Evolutionary conservation across 495 filamentous ascomycete species (phyloP).

Genomic region (Neurospora pannonica): DNA sequence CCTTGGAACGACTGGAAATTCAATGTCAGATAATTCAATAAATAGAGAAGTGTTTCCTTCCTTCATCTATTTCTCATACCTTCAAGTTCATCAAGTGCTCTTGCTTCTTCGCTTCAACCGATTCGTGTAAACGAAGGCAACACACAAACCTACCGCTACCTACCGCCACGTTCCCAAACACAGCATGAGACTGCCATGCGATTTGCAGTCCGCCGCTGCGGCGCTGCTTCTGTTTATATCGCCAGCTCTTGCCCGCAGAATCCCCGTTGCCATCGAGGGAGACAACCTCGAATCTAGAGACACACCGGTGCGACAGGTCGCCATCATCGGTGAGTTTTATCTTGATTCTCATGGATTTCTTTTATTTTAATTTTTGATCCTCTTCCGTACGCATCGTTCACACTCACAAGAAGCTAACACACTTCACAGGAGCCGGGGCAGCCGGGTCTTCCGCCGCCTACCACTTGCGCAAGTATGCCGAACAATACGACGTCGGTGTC

Average conservation of each 20-base stretch:
- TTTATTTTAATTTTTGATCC: background rate
- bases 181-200: background rate
- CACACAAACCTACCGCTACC: background rate
- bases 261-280: background rate
- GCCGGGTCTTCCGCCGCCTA: conserved; percentile 84
- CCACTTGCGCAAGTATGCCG: conserved; percentile 61
- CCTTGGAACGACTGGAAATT: background rate
- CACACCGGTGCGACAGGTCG: conserved; percentile 26
- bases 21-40: background rate
- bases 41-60: background rate
- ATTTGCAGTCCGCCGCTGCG: background rate
- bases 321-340: conserved; percentile 32
- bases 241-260: background rate
- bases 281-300: background rate
- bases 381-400: conserved; percentile 2
- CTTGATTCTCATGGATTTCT: background rate
- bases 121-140: background rate
- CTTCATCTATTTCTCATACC: background rate
- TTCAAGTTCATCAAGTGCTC: background rate
- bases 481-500: conserved; percentile 38
- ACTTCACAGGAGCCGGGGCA: conserved; percentile 69
- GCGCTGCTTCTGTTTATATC: background rate
- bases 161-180: background rate
- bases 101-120: background rate
- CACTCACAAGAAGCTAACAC: conserved; percentile 10